Conservation (phyloP, 2,329 filamentous ascomycete species). For the Pseudogymnoascus sp. region DNA sequence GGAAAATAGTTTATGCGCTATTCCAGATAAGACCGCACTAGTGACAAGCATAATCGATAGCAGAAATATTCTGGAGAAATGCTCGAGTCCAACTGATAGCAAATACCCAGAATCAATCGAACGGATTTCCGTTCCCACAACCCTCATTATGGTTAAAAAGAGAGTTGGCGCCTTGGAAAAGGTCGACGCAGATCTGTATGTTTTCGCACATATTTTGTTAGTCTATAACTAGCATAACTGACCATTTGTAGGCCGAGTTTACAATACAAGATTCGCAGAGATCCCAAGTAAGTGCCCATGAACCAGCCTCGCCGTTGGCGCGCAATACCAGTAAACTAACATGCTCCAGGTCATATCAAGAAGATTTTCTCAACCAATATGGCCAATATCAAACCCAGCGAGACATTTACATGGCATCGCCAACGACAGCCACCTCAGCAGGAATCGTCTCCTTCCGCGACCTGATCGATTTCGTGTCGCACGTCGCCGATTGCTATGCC, state of each 20-base stretch:
- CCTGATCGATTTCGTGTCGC: constrained; percentile 85
- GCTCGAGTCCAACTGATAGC: background rate
- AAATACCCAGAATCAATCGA: constrained; percentile 11
- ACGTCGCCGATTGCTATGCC: constrained; percentile 90
- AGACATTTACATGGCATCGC: constrained; percentile 83
- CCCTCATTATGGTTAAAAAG: constrained; percentile 62
- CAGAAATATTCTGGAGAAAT: constrained; percentile 22
- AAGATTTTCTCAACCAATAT: constrained; percentile 83
- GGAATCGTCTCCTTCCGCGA: constrained; percentile 80
- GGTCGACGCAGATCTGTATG: constrained; percentile 76
- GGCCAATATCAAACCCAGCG: constrained; percentile 85
- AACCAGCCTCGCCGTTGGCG: background rate
- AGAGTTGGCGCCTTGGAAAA: constrained; percentile 91
- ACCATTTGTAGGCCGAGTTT: constrained; percentile 57
- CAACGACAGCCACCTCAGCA: constrained; percentile 65
- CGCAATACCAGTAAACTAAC: constrained; percentile 2
- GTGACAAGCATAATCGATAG: constrained; percentile 21
- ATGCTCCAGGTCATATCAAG: constrained; percentile 63
- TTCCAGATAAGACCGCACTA: background rate
- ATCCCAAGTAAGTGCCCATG: constrained; percentile 55
- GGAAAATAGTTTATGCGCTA: background rate
- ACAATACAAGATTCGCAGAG: constrained; percentile 83
- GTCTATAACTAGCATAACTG: constrained; percentile 18
- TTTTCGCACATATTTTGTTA: constrained; percentile 13
- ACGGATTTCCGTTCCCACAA: constrained; percentile 8